These are phyloP conservation scores for Phalaenopsis equestris DNA, from an alignment of 106 monocot species.

Conservation along the genomic window DNA sequence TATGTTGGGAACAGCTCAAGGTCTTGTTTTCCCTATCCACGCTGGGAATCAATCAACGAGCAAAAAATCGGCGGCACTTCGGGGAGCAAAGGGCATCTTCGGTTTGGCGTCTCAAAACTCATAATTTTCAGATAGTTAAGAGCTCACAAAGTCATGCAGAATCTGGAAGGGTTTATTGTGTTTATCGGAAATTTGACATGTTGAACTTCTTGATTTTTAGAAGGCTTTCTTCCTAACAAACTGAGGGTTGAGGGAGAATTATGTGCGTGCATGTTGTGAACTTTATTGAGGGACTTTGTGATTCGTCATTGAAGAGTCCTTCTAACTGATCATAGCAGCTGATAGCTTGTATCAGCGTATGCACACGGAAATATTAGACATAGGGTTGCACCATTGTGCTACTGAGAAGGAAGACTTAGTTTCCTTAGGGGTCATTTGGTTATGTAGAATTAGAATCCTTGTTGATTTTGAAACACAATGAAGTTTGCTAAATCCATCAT, in stretches of 20 bases:
- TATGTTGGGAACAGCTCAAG: not conserved
- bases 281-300: not conserved
- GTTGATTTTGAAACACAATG: no score
- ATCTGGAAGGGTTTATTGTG: not conserved
- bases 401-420: no score
- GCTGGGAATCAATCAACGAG: not conserved
- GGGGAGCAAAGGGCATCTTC: not conserved
- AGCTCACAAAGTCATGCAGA: not conserved
- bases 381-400: no score
- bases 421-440: no score
- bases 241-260: not conserved
- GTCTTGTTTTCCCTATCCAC: not conserved
- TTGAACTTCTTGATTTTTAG: not conserved
- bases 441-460: no score
- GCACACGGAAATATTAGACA: no score
- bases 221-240: not conserved
- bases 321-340: no score
- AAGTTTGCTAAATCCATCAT: no score
- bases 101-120: not conserved
- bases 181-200: not conserved
- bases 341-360: not conserved
- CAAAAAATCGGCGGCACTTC: not conserved
- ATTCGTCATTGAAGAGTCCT: no score
- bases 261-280: not conserved
- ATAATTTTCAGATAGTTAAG: not conserved